A percentile compares a stretch with the other conserved stretches of the same genome.
phyloP scores from a whole-genome alignment of 192 early-diverging fungal genomes.

The Linnemannia hyalina region DNA sequence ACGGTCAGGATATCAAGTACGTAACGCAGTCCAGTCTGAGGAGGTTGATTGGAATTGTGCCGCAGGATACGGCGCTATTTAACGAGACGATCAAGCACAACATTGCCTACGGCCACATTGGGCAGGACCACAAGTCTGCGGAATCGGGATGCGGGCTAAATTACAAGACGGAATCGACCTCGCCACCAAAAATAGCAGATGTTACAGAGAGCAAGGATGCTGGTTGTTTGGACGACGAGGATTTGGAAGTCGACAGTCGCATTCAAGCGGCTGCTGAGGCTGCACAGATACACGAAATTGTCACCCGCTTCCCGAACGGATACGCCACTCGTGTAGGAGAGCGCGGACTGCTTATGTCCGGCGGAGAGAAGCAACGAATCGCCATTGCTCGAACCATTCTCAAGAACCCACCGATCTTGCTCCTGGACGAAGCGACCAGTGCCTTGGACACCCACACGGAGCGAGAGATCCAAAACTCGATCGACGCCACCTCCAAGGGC shows the following conservation, averaged over 20 bases:
- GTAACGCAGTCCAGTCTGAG: constrained; percentile 84
- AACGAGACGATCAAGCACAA: constrained; percentile 92
- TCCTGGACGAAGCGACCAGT: constrained; percentile 76
- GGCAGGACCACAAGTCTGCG: constrained; percentile 53
- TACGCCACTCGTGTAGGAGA: constrained; percentile 82
- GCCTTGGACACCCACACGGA: constrained; percentile 75
- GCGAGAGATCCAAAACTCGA: constrained; percentile 80
- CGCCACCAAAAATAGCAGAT: constrained; percentile 6
- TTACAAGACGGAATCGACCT: constrained; percentile 2
- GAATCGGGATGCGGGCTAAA: constrained; percentile 8
- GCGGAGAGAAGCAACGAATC: constrained; percentile 92
- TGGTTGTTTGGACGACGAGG: constrained; percentile 47
- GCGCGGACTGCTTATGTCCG: constrained; percentile 81
- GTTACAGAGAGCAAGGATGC: constrained; percentile 75
- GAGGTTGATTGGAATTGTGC: constrained; percentile 85
- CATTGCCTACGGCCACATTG: constrained; percentile 86
- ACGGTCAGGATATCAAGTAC: constrained; percentile 82
- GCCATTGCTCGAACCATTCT: constrained; percentile 91
- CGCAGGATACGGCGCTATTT: constrained; percentile 87
- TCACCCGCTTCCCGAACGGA: constrained; percentile 79
- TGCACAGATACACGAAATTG: constrained; percentile 85
- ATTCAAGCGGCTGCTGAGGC: constrained; percentile 79
- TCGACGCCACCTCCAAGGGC: constrained; percentile 74
- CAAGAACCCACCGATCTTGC: constrained; percentile 68
- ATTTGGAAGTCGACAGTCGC: constrained; percentile 41